Evolutionary conservation across 306 rosid genomes (phyloP), one percentile per base, ranked within the genome.

Genomic region (Glycyrrhiza uralensis): DNA sequence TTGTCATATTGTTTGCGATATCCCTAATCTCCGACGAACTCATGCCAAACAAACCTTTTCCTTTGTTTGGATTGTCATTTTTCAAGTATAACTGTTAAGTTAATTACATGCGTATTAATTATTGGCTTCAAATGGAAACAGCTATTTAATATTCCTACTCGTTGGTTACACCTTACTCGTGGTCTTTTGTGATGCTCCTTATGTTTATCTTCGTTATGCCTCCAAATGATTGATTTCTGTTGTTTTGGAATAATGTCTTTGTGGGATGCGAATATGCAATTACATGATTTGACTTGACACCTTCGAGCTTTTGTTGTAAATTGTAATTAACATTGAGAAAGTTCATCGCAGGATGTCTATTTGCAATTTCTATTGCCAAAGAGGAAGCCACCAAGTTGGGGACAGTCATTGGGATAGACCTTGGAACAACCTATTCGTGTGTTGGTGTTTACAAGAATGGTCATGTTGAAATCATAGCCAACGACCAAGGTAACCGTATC

Each of bases 401-500:
- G 33, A 94, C 99, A 0, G 99, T 94, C 15, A 94, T 94, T 65
- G 99, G 99, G 52, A 91, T 94, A 14, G 99, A 94, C 18, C 92
- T 94, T 79, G 99, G 99, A 26, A 94, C 99, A 0, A 95, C 99
- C 30, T 95, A 95, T 66, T 95, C 99, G 0, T 95, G 99, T 89
- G 99, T 95, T 29, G 99, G 96, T 71, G 99, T 95, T 63, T 95
- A 95, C 72, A 95, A 83, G 85, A 95, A 91, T 62, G 99, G 99
- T 28, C 99, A 95, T 76, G 99, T 95, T 51, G 99, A 95, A 75
- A 95, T 95, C 84, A 95, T 95, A 81, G 99, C 99, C 79, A 95
- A 91, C 44, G 99, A 95, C 72, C 99, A 95, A 76, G 99, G 99
- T 69, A 95, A 95, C 77, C 99, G 99, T 68, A 95, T 95, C 74